Evolutionary conservation across 495 filamentous ascomycete genomes (phyloP), one percentile per base, ranked within the genome.

Genomic region (Daldinia caldariorum): DNA sequence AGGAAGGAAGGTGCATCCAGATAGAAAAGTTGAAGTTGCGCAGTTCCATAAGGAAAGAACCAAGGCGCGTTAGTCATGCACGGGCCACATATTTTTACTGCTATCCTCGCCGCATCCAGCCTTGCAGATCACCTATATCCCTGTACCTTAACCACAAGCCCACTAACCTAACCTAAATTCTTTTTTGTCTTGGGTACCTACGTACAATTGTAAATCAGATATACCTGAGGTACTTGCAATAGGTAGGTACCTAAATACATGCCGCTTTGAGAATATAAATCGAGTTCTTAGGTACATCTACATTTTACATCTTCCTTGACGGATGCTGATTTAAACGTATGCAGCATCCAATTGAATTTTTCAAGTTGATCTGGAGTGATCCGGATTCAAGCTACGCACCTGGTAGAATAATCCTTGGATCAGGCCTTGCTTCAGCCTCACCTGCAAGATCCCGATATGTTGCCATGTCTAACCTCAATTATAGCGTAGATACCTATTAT

Each of bases 21-120:
- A 72, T 64, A 47, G n/a, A 64, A 67, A 72, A 72, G 69, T 72
- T 68, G 69, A 72, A 18, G 64, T 67, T 65, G 49, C 69, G 63
- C 53, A 55, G 45, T 50, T 71, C 39, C 26, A 47, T 59, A 54
- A 1, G 61, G 61, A 57, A 70, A 35, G 61, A 66, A 66, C 61
- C 49, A 70, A 66, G 38, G 20, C 31, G 45, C 43, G 49, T 53
- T 39, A 45, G 26, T 8, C 13, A 41, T 51, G 69, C 69, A 72
- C 69, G 20, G 59, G 41, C 64, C 69, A 68, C 22, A 37, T 64
- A 32, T 20, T 39, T 55, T 39, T 26, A 58, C 31, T 32, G n/a
- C 56, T 58, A 47, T 41, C 64, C 59, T 68, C 61, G 69, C 69
- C 69, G 69, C 69, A 72, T 72, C 20, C 69, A 72, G 69, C 69